These are phyloP conservation scores for Fraxinus xanthoxyloides DNA, from an alignment of 305 asterid genomes.

Conservation along the genomic window DNA sequence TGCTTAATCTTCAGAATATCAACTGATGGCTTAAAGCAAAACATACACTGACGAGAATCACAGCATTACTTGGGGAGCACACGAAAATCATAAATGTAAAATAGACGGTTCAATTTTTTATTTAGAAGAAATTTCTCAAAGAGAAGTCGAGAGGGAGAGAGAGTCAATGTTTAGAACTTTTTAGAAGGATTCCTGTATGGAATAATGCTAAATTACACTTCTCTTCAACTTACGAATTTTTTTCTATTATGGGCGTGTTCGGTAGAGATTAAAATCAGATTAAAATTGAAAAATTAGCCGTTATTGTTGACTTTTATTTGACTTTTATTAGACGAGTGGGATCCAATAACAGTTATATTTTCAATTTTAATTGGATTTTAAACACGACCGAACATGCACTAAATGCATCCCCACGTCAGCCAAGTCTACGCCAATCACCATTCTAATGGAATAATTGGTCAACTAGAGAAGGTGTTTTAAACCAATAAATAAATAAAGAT, in stretches of 20 bases:
- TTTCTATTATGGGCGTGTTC: too few species aligned
- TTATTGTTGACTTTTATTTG: too few species aligned
- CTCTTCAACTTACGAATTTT: background rate
- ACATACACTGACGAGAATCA: background rate
- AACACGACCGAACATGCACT: too few species aligned
- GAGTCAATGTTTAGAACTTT: background rate
- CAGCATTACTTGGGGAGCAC: background rate
- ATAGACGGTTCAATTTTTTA: background rate
- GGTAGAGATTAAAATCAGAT: too few species aligned
- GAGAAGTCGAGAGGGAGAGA: background rate
- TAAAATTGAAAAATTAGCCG: too few species aligned
- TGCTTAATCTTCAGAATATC: background rate
- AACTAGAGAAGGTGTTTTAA: background rate
- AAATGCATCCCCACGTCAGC: background rate
- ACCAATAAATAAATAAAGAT: background rate
- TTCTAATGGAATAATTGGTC: background rate
- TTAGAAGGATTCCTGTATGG: background rate
- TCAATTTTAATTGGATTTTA: too few species aligned
- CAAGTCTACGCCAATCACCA: background rate
- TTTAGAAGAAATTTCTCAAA: background rate
- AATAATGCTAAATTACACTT: background rate
- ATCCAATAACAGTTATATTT: too few species aligned
- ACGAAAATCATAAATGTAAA: background rate
- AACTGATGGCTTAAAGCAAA: background rate
- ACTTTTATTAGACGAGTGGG: too few species aligned